phyloP scores from a whole-genome alignment of 306 rosid genomes.

The Gleditsia sinensis region DNA sequence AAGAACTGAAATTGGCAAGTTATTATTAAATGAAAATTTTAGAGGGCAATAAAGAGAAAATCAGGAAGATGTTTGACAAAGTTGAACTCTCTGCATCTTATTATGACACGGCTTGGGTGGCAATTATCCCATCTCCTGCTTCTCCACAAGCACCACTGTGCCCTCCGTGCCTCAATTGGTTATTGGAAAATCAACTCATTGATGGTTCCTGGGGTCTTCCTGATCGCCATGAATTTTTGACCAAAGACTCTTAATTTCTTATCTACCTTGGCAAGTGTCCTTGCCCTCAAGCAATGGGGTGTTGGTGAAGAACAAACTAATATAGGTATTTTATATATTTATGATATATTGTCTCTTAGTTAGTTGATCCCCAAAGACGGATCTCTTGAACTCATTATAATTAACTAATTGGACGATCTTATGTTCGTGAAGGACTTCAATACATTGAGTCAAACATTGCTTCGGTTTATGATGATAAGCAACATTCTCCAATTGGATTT shows the following conservation, averaged over 20 bases:
- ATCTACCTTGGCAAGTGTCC: slow-evolving; percentile 66
- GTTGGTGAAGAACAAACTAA: slow-evolving; percentile 61
- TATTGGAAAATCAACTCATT: slow-evolving; percentile 61
- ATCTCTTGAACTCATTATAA: neutral
- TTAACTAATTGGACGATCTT: neutral
- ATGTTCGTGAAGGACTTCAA: slow-evolving; percentile 59
- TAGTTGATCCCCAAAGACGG: too few relatives aligned
- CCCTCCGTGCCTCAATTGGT: slow-evolving; percentile 76
- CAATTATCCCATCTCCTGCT: slow-evolving; percentile 72
- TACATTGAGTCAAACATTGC: slow-evolving; percentile 68
- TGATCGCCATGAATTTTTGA: slow-evolving; percentile 44
- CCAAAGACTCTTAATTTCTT: slow-evolving; percentile 69
- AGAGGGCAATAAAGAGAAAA: slow-evolving; percentile 56
- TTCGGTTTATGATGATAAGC: slow-evolving; percentile 63
- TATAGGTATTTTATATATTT: slow-evolving; percentile 45
- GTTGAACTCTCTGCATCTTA: slow-evolving; percentile 74
- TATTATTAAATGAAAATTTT: slow-evolving; percentile 39
- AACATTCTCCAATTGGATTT: slow-evolving; percentile 73
- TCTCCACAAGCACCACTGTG: slow-evolving; percentile 56
- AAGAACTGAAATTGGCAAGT: too few relatives aligned
- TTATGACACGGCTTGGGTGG: slow-evolving; percentile 94
- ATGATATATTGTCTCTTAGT: neutral
- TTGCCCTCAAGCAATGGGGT: slow-evolving; percentile 75
- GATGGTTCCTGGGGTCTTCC: slow-evolving; percentile 86
- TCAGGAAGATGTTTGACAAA: slow-evolving; percentile 52